Evolutionary conservation across 345 rosid species (phyloP).

Genomic region (Hibiscus tridactylites): DNA sequence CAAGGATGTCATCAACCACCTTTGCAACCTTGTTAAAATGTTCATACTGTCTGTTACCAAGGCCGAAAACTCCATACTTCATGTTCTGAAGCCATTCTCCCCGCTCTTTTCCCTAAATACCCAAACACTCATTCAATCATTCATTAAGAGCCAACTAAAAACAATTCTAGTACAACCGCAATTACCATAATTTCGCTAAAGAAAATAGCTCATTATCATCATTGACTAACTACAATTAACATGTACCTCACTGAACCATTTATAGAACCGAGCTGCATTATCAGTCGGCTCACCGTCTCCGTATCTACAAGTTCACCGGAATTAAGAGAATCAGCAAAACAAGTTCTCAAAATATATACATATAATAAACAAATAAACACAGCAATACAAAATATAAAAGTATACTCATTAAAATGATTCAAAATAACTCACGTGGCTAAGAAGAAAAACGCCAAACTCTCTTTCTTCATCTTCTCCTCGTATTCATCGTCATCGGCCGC

Average conservation of each 20-base stretch:
- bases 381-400: neutral
- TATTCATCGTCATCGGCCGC: slow-evolving; percentile 94
- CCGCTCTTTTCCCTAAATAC: slow-evolving; percentile 56
- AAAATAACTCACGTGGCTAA: slow-evolving; percentile 76
- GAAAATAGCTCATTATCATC: neutral
- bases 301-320: slow-evolving; percentile 38
- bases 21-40: slow-evolving; percentile 94
- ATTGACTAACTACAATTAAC: slow-evolving; percentile 3
- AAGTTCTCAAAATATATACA: neutral
- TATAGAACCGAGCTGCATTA: slow-evolving; percentile 96
- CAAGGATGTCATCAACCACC: slow-evolving; percentile 65
- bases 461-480: slow-evolving; percentile 84
- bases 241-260: slow-evolving; percentile 91
- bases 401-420: neutral
- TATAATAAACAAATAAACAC: neutral
- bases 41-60: slow-evolving; percentile 93
- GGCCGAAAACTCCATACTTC: slow-evolving; percentile 84
- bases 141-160: neutral
- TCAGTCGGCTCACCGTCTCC: slow-evolving; percentile 99
- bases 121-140: neutral
- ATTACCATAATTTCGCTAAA: slow-evolving; percentile 14
- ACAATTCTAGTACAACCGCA: neutral
- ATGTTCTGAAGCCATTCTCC: slow-evolving; percentile 65
- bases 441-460: slow-evolving; percentile 69
- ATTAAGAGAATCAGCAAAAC: slow-evolving; percentile 10